A percentile compares a stretch with the other conserved stretches of the same genome.
Evolutionary conservation across 306 rosid genomes (phyloP).

Genomic region (Trifolium repens): DNA sequence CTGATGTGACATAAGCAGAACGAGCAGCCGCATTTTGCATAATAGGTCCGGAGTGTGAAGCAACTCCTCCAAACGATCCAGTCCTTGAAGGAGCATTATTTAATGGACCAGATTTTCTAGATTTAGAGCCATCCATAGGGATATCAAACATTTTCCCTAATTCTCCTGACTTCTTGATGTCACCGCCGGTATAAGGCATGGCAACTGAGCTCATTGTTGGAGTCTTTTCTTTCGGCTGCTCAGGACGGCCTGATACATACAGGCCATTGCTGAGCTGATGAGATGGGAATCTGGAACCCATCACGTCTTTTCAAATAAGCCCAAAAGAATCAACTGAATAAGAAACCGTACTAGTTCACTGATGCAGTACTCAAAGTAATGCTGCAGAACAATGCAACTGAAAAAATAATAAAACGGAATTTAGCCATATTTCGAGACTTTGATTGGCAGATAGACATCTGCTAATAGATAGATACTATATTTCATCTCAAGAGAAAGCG

Average conservation of each 20-base stretch:
- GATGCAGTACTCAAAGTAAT: conserved; percentile 38
- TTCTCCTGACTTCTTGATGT: conserved; percentile 93
- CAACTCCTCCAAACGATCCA: conserved; percentile 95
- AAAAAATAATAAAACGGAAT: conserved; percentile 6
- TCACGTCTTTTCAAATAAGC: conserved; percentile 52
- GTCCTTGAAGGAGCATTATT: conserved; percentile 78
- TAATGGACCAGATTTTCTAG: conserved; percentile 92
- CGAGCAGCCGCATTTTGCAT: conserved; percentile 78
- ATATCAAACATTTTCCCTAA: conserved; percentile 98
- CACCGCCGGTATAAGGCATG: conserved; percentile 98
- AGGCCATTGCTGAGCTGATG: conserved; percentile 99
- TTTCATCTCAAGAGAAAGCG: conserved; percentile 6
- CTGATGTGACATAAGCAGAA: conserved; percentile 70
- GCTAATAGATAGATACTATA: conserved; percentile 29
- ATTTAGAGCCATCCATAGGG: conserved; percentile 86
- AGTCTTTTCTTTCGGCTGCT: conserved; percentile 92
- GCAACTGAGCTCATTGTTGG: conserved; percentile 95
- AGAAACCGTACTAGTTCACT: conserved; percentile 23
- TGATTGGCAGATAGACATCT: conserved; percentile 8
- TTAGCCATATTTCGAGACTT: conserved; percentile 23
- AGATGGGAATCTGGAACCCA: conserved; percentile 99
- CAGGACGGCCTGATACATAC: conserved; percentile 98
- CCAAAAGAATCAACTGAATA: conserved; percentile 37
- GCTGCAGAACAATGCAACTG: conserved; percentile 51
- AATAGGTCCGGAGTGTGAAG: conserved; percentile 95